Evolutionary conservation across 208 protist species (phyloP), one percentile per base, ranked within the genome.

Genomic region (Crithidia sp.): DNA sequence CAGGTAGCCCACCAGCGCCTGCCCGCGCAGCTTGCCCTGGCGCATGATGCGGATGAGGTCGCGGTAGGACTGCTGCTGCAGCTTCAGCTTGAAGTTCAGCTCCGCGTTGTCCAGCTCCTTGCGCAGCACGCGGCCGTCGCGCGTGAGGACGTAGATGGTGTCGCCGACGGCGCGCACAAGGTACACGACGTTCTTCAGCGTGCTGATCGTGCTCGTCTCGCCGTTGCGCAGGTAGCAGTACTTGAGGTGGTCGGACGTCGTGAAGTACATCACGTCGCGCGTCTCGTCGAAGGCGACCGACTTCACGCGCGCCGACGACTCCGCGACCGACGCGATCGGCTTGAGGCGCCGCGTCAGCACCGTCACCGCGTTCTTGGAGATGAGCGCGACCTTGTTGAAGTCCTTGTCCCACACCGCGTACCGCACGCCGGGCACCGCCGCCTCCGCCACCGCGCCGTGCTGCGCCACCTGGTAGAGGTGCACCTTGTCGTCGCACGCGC

Each of bases 171-270:
- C 93, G 8, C 74, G 69, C 19, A 98, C 95, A 7, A 99, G 82
- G 80, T 99, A 99, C 36, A 99, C 85, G 2, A 98, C 95, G 40
- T 85, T 83, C n/a, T 98, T 92, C 6, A 99, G 80, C 2, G 98
- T 99, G 53, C 95, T 90, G 82, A 99, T 99, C 44, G 98, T 99
- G 59, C 98, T 98, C 41, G 71, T 90, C 74, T 99, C 98, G 39
- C 98, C 97, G 72, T 82, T 97, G 59, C 77, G 80, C 47, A 95
- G 62, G 76, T 86, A 89, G 78, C 89, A 95, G 84, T 99, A 99
- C 78, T 99, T 99, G 58, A 99, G 92, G 81, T 99, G 99, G 83
- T 98, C 98, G 2, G 91, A 82, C 4, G 99, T 99, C 14, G 96
- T 98, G 86, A 99, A 99, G 64, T 99, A 95, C 50, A 99, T 97